These are phyloP conservation scores for Brassica hybrid DNA, from an alignment of 441 rosid species.

Conservation along the genomic window DNA sequence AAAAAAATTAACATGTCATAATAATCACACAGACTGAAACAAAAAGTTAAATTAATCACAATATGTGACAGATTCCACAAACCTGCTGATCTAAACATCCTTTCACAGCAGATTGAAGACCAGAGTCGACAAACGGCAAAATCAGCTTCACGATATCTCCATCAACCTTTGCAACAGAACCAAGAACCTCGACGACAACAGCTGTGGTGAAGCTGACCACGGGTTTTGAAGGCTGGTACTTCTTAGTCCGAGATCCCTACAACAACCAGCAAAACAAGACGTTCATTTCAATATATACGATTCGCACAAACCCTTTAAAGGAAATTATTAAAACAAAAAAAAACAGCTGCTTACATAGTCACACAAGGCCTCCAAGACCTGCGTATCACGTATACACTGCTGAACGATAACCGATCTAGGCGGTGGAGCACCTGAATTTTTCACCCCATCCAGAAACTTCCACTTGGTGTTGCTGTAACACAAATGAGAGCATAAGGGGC, in stretches of 20 bases:
- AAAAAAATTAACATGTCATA: slow-evolving; percentile 20
- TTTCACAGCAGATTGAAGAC: slow-evolving; percentile 69
- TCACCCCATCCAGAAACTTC: slow-evolving; percentile 90
- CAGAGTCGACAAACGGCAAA: slow-evolving; percentile 81
- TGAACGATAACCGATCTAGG: slow-evolving; percentile 91
- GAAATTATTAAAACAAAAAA: background rate
- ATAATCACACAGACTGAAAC: slow-evolving; percentile 11
- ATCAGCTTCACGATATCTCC: slow-evolving; percentile 79
- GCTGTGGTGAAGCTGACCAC: slow-evolving; percentile 85
- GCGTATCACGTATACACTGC: slow-evolving; percentile 86
- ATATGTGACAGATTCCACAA: slow-evolving; percentile 25
- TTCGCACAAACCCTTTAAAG: background rate
- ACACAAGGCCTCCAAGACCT: slow-evolving; percentile 85
- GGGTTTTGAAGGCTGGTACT: slow-evolving; percentile 69
- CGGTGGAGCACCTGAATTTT: slow-evolving; percentile 86
- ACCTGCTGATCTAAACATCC: slow-evolving; percentile 88
- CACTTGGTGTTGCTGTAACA: slow-evolving; percentile 82
- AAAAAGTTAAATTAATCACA: slow-evolving; percentile 5
- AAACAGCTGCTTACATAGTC: slow-evolving; percentile 67
- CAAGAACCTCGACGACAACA: slow-evolving; percentile 77
- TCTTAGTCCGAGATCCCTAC: slow-evolving; percentile 83
- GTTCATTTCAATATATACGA: slow-evolving; percentile 10
- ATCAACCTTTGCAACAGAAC: slow-evolving; percentile 62
- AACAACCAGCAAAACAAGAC: slow-evolving; percentile 33
- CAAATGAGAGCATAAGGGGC: slow-evolving; percentile 32